Conservation (phyloP, 2,329 filamentous ascomycete genomes). For the Alternaria sp. region DNA sequence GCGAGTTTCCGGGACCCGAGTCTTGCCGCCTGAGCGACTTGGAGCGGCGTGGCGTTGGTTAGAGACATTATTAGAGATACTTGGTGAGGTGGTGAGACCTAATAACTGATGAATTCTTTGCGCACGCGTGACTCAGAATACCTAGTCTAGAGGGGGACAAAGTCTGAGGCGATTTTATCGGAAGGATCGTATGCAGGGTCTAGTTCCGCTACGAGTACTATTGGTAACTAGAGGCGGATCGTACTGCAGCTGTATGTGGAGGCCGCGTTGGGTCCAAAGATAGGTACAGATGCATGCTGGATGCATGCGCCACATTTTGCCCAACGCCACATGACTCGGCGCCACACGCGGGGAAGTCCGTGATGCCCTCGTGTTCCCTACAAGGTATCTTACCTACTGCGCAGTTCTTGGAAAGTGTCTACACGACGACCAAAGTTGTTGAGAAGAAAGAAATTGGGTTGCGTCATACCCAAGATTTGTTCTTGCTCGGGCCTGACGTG, state of each 20-base stretch:
- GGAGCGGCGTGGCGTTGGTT: slow-evolving; percentile 80
- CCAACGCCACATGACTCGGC: not conserved
- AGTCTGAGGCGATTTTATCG: not conserved
- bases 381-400: not conserved
- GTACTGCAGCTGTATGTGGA: not conserved
- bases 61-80: slow-evolving; percentile 70
- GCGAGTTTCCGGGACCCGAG: slow-evolving; percentile 83
- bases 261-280: not conserved
- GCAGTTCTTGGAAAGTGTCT: not conserved
- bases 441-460: slow-evolving; percentile 3
- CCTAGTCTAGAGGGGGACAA: not conserved
- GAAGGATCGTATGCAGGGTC: slow-evolving; percentile 14
- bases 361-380: slow-evolving; percentile 1
- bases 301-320: not conserved
- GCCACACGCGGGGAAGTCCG: not conserved
- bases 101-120: slow-evolving; percentile 4
- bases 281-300: not conserved
- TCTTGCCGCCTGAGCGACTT: slow-evolving; percentile 81
- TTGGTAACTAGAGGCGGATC: slow-evolving; percentile 17
- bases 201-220: slow-evolving; percentile 23
- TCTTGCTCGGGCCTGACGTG: slow-evolving; percentile 4
- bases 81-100: slow-evolving; percentile 18
- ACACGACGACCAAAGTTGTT: not conserved
- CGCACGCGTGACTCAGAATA: slow-evolving; percentile 2
- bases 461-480: slow-evolving; percentile 12